phyloP scores from a whole-genome alignment of 805 yeast species.

The Candida vaughaniae region DNA sequence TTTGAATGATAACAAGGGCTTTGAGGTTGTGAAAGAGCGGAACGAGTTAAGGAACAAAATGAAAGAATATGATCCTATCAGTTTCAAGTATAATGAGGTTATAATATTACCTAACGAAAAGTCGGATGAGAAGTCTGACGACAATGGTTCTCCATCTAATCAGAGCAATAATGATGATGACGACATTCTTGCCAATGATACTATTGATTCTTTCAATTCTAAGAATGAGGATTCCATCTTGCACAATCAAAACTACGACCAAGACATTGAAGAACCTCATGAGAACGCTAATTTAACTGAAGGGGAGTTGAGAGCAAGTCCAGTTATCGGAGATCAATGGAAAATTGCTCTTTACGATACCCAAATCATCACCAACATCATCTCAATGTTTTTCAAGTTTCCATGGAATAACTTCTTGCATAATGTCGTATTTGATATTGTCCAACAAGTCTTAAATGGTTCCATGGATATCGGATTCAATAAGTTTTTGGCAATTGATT shows the following conservation, averaged over 20 bases:
- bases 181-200: slow-evolving; percentile 18
- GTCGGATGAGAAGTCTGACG: slow-evolving; percentile 4
- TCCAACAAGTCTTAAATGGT: slow-evolving; percentile 47
- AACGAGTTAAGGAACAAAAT: slow-evolving; percentile 38
- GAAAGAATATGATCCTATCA: slow-evolving; percentile 43
- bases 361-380: slow-evolving; percentile 41
- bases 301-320: slow-evolving; percentile 40
- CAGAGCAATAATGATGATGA: slow-evolving; percentile 3
- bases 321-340: slow-evolving; percentile 44
- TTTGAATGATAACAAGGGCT: slow-evolving; percentile 44
- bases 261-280: slow-evolving; percentile 41
- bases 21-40: slow-evolving; percentile 37
- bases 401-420: slow-evolving; percentile 50
- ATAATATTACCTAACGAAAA: slow-evolving; percentile 31
- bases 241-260: slow-evolving; percentile 22
- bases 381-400: slow-evolving; percentile 44
- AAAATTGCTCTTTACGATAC: slow-evolving; percentile 44
- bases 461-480: slow-evolving; percentile 51
- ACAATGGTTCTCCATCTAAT: background rate
- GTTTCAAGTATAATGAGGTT: slow-evolving; percentile 46
- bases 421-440: slow-evolving; percentile 48
- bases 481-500: slow-evolving; percentile 50
- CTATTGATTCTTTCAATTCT: slow-evolving; percentile 34
- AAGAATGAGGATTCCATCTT: slow-evolving; percentile 22
- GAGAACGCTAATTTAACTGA: slow-evolving; percentile 45